Conservation (phyloP, 2,329 filamentous ascomycete species). For the Ilyonectria robusta region DNA sequence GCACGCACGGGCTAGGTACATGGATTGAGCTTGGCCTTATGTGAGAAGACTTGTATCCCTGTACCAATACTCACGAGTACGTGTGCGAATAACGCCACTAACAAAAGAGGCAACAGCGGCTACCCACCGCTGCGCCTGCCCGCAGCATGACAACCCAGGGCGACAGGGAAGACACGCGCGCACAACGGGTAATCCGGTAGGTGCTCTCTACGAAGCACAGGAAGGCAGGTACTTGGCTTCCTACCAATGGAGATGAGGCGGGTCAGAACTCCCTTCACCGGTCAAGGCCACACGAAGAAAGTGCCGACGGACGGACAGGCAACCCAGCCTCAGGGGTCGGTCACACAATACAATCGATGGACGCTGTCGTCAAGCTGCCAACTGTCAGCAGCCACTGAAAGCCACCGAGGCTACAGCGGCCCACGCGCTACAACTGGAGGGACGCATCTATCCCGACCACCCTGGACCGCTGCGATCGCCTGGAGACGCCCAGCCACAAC, state of each 20-base stretch:
- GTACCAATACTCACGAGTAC: too few species aligned
- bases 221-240: background rate
- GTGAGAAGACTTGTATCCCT: too few species aligned
- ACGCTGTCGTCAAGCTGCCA: background rate
- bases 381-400: slow-evolving; percentile 19
- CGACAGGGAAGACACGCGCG: background rate
- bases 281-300: background rate
- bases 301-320: background rate
- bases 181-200: slow-evolving; percentile 6
- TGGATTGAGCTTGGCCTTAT: too few species aligned
- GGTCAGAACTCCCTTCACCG: background rate
- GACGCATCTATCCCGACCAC: background rate
- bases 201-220: background rate
- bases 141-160: background rate
- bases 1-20: too few species aligned
- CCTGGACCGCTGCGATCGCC: slow-evolving; percentile 2
- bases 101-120: slow-evolving; percentile 16
- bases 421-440: slow-evolving; percentile 10
- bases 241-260: slow-evolving; percentile 10
- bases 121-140: background rate
- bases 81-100: background rate
- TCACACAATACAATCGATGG: background rate
- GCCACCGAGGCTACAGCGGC: slow-evolving; percentile 18
- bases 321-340: background rate
- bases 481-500: slow-evolving; percentile 17